Base-by-base conservation (phyloP, 164 flowering plant species). In the Buxus sempervirens region DNA sequence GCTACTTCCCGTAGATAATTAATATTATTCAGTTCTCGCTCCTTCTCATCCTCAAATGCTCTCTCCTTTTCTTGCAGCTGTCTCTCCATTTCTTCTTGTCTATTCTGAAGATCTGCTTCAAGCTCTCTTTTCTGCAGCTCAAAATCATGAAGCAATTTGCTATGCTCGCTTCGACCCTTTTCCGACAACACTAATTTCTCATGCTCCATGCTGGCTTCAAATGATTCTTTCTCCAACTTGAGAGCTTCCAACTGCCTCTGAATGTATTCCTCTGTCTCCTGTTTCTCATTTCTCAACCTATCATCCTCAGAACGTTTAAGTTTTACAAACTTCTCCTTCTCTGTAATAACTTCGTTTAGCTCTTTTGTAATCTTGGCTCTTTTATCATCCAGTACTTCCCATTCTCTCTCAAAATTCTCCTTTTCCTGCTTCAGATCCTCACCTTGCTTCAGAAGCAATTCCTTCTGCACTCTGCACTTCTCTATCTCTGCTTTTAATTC, bases 381-480 rank as follows among this genome's bases (percentile, higher is more conserved):
- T 73, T 86, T 93, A 62, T 86, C 93, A 86, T 96, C 96, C 70
- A 96, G 64, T 4, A 68, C 83, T 75, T 87, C 93, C 98, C 97
- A 96, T 23, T 96, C 93, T 76, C 81, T 84, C 81, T 93, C 97
- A 80, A 93, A 91, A 41, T 68, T 91, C 64, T 75, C 82, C 67
- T 81, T 87, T 25, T 96, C 89, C 69, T 69, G 83, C 70, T 81
- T 87, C 76, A 96, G 71, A 65, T 84, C 85, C 66, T 86, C 91
- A 62, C n/a, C 69, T 79, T 88, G 91, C 79, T 83, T 88, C 74
- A 78, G 57, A 60, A 93, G 79, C 54, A 80, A 67, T 65, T 86
- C 89, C 64, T 80, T 80, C 70, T 83, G 83, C 62, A 32, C 69
- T 64, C 83, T 78, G 66, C 68, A 81, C 63, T 74, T 84, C 28